These are phyloP conservation scores for Phytophthora pisi DNA, from an alignment of 352 stramenopile genomes.

Conservation along the genomic window DNA sequence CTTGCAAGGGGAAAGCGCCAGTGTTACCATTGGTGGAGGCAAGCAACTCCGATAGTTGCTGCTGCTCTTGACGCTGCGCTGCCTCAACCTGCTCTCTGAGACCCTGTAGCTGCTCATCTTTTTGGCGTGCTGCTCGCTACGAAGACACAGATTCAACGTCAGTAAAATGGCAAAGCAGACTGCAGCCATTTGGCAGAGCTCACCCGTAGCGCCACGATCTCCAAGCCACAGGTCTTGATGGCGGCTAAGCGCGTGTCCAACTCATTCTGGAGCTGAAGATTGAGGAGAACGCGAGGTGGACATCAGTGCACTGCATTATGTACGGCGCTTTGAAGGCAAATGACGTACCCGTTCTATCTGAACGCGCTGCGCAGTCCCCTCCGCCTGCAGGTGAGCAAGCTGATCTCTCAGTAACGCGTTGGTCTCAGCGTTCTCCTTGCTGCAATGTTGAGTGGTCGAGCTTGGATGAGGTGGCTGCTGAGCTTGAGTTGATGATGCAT, in stretches of 20 bases:
- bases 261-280: constrained; percentile 62
- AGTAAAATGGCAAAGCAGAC: not conserved
- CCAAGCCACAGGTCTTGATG: constrained; percentile 63
- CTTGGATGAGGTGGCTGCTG: constrained; percentile 7
- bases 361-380: constrained; percentile 52
- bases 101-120: constrained; percentile 50
- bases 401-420: constrained; percentile 44
- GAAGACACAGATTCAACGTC: not conserved
- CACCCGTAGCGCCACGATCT: constrained; percentile 68
- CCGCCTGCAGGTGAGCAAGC: constrained; percentile 51
- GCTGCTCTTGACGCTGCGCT: constrained; percentile 44
- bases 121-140: constrained; percentile 54
- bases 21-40: constrained; percentile 15
- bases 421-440: constrained; percentile 3
- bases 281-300: constrained; percentile 5
- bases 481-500: not conserved
- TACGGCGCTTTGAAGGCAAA: not conserved
- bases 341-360: constrained; percentile 49
- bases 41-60: constrained; percentile 47
- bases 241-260: constrained; percentile 54
- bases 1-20: constrained; percentile 12
- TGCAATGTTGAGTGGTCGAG: not conserved
- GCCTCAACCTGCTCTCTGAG: constrained; percentile 39
- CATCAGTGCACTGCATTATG: not conserved
- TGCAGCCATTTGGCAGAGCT: not conserved